Base-by-base conservation (phyloP, 768 basidiomycete species). In the Suillus bovinus region DNA sequence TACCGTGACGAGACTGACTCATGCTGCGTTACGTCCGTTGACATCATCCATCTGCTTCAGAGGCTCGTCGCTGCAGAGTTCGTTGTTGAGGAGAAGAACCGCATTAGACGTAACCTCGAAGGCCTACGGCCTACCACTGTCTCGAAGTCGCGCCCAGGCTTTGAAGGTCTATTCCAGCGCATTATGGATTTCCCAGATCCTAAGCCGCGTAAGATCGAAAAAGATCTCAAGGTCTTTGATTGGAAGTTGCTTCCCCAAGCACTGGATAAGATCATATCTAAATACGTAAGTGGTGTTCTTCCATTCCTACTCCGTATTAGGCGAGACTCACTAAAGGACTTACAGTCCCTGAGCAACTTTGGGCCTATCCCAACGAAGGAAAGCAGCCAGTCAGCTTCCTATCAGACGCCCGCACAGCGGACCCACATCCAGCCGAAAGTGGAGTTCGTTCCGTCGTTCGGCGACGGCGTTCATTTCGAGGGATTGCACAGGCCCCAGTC, bases 101-200 rank as follows among this genome's bases (percentile, higher is more conserved):
- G 96, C 58, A 96, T 98, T 68, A 82, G 96, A 64, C 84, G 96
- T 61, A 99, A 99, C 75, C 80, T 99, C 34, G 96, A 99, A 74
- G 93, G 92, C 29, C 90, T 97, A 70, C 83, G 88, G 58, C 96
- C 96, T 1, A 89, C 86, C 60, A 97, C 96, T 1, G 87, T 98
- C 4, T 90, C 91, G 33, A 99, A 97, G 79, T 85, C 86, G 72
- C 90, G 92, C 67, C 78, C 83, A 0, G 90, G 87, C 13, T 88
- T 85, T 61, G 91, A 92, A 68, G 80, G 84, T n/a, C 93, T 98
- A 74, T 99, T 98, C 82, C 88, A 91, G 77, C 83, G 88, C 67
- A 95, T 99, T 78, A 98, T 99, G 96, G 87, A 91, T 58, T 96
- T 97, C 71, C 93, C 95, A 0, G 86, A 87, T 50, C 96, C 96